A percentile compares a stretch with the other conserved stretches of the same genome.
phyloP scores from a whole-genome alignment of 257 asterid species.

The Przewalskia tangutica region DNA sequence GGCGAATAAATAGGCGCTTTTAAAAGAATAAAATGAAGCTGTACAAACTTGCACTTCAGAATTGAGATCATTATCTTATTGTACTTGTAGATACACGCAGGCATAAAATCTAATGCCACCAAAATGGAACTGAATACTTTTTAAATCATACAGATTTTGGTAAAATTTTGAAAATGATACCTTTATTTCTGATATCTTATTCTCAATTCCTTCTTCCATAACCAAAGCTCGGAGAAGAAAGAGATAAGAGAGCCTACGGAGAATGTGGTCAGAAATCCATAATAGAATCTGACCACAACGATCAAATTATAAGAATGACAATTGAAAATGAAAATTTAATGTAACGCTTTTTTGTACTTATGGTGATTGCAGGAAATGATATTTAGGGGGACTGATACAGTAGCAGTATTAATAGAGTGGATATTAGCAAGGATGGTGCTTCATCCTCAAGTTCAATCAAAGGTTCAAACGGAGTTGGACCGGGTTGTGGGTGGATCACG shows the following conservation, averaged over 20 bases:
- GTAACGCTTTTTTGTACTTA: background rate
- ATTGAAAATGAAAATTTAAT: background rate
- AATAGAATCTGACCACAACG: too few species aligned
- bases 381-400: conserved; percentile 84
- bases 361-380: conserved; percentile 56
- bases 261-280: too few species aligned
- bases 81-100: background rate
- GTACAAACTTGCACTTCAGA: background rate
- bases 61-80: background rate
- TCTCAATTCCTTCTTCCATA: too few species aligned
- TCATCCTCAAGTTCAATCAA: conserved; percentile 52
- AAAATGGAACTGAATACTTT: background rate
- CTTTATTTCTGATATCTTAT: too few species aligned
- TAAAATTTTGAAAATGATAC: too few species aligned
- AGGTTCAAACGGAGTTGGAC: conserved; percentile 63
- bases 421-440: conserved; percentile 59
- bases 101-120: background rate
- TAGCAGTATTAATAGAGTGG: conserved; percentile 76
- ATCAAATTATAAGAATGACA: background rate
- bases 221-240: too few species aligned
- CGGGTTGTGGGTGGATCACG: conserved; percentile 42
- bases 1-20: background rate
- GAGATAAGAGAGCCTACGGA: too few species aligned
- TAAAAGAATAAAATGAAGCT: background rate
- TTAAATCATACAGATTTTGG: background rate